Percentiles rank a stretch among this genome's conserved stretches.
These are phyloP conservation scores for Quercus mongolica DNA, from an alignment of 306 rosid species.

Conservation along the genomic window DNA sequence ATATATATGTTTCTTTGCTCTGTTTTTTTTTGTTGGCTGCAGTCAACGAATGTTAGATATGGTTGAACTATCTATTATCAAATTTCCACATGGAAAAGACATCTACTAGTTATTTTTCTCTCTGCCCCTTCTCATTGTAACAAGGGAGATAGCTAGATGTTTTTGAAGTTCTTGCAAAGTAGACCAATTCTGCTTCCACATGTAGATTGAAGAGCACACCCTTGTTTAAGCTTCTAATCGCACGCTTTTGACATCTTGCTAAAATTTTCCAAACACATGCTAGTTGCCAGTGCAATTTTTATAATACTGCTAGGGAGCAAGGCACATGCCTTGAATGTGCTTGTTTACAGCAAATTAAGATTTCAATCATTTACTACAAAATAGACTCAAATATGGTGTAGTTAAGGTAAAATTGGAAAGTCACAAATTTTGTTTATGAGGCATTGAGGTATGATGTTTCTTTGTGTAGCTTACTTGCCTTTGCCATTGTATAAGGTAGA, in stretches of 20 bases:
- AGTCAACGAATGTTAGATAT: neutral
- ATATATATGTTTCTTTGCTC: neutral
- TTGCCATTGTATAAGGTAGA: neutral
- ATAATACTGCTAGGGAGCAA: neutral
- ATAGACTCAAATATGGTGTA: neutral
- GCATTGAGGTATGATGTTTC: neutral
- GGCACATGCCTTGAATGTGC: neutral
- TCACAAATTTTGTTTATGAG: neutral
- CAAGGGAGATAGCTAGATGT: neutral
- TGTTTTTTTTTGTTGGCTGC: neutral
- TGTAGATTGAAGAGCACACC: neutral
- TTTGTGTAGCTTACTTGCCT: neutral
- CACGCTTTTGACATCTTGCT: neutral
- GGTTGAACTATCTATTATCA: neutral
- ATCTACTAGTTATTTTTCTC: too few species aligned
- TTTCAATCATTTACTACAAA: neutral
- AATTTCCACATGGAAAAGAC: neutral
- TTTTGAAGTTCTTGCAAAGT: neutral
- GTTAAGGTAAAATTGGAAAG: neutral
- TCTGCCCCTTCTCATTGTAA: neutral
- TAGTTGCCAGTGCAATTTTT: neutral
- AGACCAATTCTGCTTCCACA: neutral
- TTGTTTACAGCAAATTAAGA: neutral
- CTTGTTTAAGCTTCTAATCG: neutral
- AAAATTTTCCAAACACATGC: neutral